phyloP scores from a whole-genome alignment of 2,329 filamentous ascomycete species.

The Xylaria sp. region DNA sequence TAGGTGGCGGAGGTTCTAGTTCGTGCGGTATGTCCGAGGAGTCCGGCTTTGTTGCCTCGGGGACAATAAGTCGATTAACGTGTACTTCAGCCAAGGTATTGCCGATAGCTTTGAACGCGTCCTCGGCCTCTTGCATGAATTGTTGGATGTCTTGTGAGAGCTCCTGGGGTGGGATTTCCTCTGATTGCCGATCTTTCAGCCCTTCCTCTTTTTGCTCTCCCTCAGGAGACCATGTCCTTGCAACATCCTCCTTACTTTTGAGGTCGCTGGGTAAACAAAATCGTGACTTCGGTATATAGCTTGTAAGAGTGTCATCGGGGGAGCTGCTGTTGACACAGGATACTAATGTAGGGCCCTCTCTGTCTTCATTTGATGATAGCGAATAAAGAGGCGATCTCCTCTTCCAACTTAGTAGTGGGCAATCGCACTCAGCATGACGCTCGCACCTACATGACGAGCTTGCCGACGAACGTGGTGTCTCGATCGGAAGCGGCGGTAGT shows the following conservation, averaged over 20 bases:
- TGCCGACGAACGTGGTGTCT: slow-evolving; percentile 48
- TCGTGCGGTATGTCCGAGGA: slow-evolving; percentile 20
- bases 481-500: slow-evolving; percentile 46
- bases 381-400: slow-evolving; percentile 46
- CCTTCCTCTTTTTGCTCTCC: slow-evolving; percentile 36
- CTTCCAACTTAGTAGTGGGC: slow-evolving; percentile 37
- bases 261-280: slow-evolving; percentile 13
- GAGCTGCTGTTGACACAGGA: slow-evolving; percentile 35
- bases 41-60: slow-evolving; percentile 33
- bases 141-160: slow-evolving; percentile 49
- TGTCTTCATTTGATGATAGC: slow-evolving; percentile 34
- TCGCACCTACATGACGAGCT: slow-evolving; percentile 55
- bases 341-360: slow-evolving; percentile 34
- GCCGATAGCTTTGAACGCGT: slow-evolving; percentile 55
- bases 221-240: slow-evolving; percentile 34
- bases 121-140: slow-evolving; percentile 56
- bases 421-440: slow-evolving; percentile 39
- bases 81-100: slow-evolving; percentile 48
- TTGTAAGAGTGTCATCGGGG: slow-evolving; percentile 38
- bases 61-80: slow-evolving; percentile 34
- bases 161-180: slow-evolving; percentile 27
- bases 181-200: slow-evolving; percentile 20
- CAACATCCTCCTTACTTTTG: slow-evolving; percentile 12
- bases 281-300: slow-evolving; percentile 28
- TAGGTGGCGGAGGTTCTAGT: slow-evolving; percentile 24